phyloP scores from a whole-genome alignment of 2,329 filamentous ascomycete genomes.

The Apiospora koreana region DNA sequence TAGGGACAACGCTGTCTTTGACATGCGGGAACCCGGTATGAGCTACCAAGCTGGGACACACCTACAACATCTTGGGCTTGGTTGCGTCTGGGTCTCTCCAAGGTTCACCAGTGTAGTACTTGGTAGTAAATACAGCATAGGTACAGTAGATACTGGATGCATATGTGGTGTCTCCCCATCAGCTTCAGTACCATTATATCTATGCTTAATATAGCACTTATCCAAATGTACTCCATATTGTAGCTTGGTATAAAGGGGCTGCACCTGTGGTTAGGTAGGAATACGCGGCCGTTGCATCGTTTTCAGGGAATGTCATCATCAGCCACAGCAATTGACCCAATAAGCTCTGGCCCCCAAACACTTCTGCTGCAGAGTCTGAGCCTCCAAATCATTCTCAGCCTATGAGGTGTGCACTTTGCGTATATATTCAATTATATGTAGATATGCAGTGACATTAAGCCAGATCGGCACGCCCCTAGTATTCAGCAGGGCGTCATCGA shows the following conservation, averaged over 20 bases:
- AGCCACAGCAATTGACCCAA: not conserved
- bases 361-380: not conserved
- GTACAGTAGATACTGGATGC: too few relatives aligned
- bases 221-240: too few relatives aligned
- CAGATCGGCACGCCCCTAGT: too few relatives aligned
- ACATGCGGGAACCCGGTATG: constrained; percentile 5
- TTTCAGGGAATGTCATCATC: not conserved
- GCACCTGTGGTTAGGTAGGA: not conserved
- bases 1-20: not conserved
- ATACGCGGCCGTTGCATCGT: not conserved
- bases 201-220: too few relatives aligned
- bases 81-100: not conserved
- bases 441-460: too few relatives aligned
- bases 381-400: not conserved
- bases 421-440: not conserved
- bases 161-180: not conserved
- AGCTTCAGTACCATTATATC: not conserved
- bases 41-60: constrained; percentile 7
- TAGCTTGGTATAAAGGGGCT: not conserved
- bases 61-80: constrained; percentile 1
- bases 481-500: too few relatives aligned
- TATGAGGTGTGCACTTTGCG: not conserved
- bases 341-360: not conserved
- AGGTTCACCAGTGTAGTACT: not conserved
- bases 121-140: not conserved